Conservation (phyloP, 2,329 filamentous ascomycete genomes). For the Botrytis pseudocinerea region DNA sequence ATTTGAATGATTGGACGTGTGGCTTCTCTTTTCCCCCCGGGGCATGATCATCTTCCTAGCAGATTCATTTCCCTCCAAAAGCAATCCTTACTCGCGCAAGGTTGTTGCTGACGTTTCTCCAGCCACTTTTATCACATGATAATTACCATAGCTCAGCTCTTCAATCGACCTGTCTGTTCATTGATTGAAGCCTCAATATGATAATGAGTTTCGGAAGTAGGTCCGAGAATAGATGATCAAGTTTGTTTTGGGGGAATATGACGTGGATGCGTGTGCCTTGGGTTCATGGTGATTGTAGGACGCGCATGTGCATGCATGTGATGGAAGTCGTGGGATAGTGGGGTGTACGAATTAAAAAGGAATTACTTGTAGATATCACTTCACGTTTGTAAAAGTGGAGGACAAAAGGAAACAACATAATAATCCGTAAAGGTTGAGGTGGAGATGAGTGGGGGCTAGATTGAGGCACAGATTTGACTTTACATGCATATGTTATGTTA, state of each 20-base stretch:
- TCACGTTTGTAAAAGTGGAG: neutral
- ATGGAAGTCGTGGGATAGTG: neutral
- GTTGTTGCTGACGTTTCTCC: neutral
- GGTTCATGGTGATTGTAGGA: neutral
- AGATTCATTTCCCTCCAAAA: neutral
- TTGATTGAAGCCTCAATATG: neutral
- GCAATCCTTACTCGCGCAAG: neutral
- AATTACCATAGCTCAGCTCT: conserved; percentile 6
- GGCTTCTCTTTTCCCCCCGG: neutral
- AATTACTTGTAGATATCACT: neutral
- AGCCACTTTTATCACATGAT: neutral
- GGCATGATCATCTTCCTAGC: neutral
- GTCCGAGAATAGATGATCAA: neutral
- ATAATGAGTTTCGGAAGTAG: neutral
- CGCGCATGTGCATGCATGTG: conserved; percentile 2
- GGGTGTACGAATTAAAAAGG: neutral
- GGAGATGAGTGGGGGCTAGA: neutral
- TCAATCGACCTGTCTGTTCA: neutral
- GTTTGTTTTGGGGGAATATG: neutral
- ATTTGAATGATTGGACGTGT: neutral
- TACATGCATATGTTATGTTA: neutral
- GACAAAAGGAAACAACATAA: neutral
- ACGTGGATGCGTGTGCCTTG: neutral
- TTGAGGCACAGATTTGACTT: neutral
- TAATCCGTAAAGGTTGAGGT: neutral